Base-by-base conservation (phyloP, 2,329 filamentous ascomycete genomes). In the Blastomyces percursus region DNA sequence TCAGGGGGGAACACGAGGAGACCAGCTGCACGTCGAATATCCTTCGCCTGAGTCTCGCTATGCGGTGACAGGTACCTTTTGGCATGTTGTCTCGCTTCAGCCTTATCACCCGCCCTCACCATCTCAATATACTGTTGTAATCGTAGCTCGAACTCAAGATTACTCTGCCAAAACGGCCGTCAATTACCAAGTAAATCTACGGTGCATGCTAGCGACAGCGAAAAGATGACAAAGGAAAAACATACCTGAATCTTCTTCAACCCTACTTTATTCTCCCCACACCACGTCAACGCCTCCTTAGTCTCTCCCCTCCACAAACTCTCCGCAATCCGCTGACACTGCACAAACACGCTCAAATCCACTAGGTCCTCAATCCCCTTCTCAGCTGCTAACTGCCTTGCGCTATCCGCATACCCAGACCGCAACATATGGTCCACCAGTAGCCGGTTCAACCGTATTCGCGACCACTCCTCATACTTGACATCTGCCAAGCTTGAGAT, bases 91-190 rank as follows among this genome's bases (percentile, higher is more conserved):
- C 91, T 88, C 14, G 92, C 91, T 66, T 96, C 91, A 7, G 77
- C 72, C 30, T 82, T 79, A 4, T 86, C 80, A 61, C 83, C 83
- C 48, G 81, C 84, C 64, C 93, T 82, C 64, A 96, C 85, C 64
- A 97, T 81, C 75, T 97, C 94, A 69, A 97, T 92, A 73, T 92
- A 97, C 73, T 97, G 92, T 74, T 99, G 94, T 69, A 95, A 82
- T 14, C 94, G 87, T 52, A 99, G 83, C 80, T 96, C 90, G 71
- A 96, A 96, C 75, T 99, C 94, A 19, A 99, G 82, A 67, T 88
- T 89, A 70, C 87, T 91, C 82, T 91, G 59, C 14, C 60, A 48
- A 46, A 30, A 16, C 7, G 40, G 32, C 19, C 32, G 50, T 24
- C 27, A 52, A 44, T 54, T 19, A 7, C 14, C 30, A 54, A 35